Evolutionary conservation across 352 stramenopile species (phyloP).

Genomic region (Halophytophthora batemanensis): DNA sequence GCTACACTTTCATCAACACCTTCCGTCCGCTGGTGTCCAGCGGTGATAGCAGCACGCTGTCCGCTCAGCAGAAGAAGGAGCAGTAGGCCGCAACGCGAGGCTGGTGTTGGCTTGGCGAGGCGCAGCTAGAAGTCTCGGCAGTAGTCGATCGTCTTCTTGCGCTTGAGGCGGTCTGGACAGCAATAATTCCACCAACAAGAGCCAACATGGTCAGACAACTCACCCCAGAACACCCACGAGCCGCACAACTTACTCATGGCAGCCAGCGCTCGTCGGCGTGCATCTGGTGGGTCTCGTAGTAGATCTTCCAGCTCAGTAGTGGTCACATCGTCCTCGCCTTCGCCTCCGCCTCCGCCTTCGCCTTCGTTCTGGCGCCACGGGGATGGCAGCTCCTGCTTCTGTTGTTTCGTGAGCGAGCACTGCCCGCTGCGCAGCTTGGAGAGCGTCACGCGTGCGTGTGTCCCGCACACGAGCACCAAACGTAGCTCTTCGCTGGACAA

Average conservation of each 20-base stretch:
- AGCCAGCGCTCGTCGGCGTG: conserved; percentile 20
- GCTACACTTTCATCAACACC: conserved; percentile 94
- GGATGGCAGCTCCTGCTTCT: neutral
- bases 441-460: conserved; percentile 26
- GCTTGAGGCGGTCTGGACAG: conserved; percentile 27
- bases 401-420: conserved; percentile 40
- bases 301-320: conserved; percentile 16
- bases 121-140: conserved; percentile 34
- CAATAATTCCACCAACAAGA: neutral
- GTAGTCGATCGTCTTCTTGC: conserved; percentile 41
- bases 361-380: conserved; percentile 2
- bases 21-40: conserved; percentile 44
- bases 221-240: neutral
- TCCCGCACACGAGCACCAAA: conserved; percentile 54
- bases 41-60: conserved; percentile 22
- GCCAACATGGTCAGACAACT: neutral
- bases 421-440: conserved; percentile 31
- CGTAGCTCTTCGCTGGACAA: conserved; percentile 34
- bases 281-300: conserved; percentile 28
- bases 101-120: neutral
- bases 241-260: conserved; percentile 20
- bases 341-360: conserved; percentile 10
- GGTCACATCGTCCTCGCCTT: neutral
- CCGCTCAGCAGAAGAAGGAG: conserved; percentile 26
- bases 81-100: conserved; percentile 13